Conservation (phyloP, 2,329 filamentous ascomycete species). For the Alternaria sp. region DNA sequence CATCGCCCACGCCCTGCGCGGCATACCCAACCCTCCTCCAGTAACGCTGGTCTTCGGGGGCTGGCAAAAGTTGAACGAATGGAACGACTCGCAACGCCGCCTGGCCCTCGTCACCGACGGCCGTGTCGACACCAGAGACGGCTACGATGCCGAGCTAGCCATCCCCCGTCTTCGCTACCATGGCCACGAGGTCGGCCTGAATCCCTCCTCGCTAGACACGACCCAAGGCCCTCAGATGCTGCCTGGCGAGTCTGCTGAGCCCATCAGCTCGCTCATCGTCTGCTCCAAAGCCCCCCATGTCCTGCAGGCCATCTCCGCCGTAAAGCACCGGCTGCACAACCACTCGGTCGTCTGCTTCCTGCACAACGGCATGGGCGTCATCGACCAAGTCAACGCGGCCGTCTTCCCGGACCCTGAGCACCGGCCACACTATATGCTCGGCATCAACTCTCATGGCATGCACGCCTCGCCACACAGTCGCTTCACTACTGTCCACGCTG, state of each 20-base stretch:
- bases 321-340: slow-evolving; percentile 70
- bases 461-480: slow-evolving; percentile 50
- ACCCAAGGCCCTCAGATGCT: slow-evolving; percentile 3
- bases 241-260: slow-evolving; percentile 48
- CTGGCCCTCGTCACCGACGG: slow-evolving; percentile 56
- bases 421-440: slow-evolving; percentile 79
- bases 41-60: slow-evolving; percentile 81
- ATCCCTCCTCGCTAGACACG: slow-evolving; percentile 12
- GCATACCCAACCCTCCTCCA: slow-evolving; percentile 67
- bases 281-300: slow-evolving; percentile 76
- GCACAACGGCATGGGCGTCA: slow-evolving; percentile 81
- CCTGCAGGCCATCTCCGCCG: slow-evolving; percentile 67
- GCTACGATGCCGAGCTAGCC: slow-evolving; percentile 55
- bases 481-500: slow-evolving; percentile 64
- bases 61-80: slow-evolving; percentile 51
- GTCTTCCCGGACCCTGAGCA: slow-evolving; percentile 71
- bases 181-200: slow-evolving; percentile 42
- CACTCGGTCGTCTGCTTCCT: slow-evolving; percentile 77
- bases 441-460: slow-evolving; percentile 67
- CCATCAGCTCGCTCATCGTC: slow-evolving; percentile 77
- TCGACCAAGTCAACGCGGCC: slow-evolving; percentile 75
- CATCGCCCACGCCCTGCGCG: slow-evolving; percentile 74
- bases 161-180: slow-evolving; percentile 46
- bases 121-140: slow-evolving; percentile 47
- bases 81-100: slow-evolving; percentile 54